phyloP scores from a whole-genome alignment of 164 flowering plant genomes.

The Magnolia sinica region DNA sequence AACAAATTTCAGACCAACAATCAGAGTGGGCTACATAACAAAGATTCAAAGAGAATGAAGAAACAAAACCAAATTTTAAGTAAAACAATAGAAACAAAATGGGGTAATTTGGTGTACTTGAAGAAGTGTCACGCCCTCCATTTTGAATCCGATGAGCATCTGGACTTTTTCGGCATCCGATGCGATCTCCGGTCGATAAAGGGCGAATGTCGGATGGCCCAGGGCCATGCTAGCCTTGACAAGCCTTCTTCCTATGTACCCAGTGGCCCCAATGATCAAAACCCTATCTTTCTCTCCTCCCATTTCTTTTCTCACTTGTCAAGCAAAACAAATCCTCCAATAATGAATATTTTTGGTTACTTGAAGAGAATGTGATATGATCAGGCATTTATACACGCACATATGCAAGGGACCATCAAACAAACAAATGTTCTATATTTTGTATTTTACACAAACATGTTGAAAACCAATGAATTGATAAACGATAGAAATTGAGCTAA shows the following conservation, averaged over 20 bases:
- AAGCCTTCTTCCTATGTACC: slow-evolving; percentile 57
- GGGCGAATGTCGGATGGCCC: slow-evolving; percentile 53
- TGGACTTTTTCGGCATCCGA: slow-evolving; percentile 59
- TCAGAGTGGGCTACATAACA: too few species aligned
- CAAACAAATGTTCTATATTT: too few species aligned
- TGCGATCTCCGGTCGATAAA: slow-evolving; percentile 50
- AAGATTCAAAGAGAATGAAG: not conserved
- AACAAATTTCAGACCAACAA: too few species aligned
- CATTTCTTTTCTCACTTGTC: not conserved
- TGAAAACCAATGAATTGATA: too few species aligned
- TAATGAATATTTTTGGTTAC: not conserved
- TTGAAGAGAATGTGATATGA: too few species aligned
- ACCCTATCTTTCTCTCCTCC: slow-evolving; percentile 46
- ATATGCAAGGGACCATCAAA: too few species aligned
- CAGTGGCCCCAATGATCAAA: slow-evolving; percentile 65
- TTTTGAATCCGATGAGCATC: slow-evolving; percentile 43
- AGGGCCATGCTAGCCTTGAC: slow-evolving; percentile 53
- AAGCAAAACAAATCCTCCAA: too few species aligned
- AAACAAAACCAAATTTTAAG: not conserved
- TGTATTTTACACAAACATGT: too few species aligned
- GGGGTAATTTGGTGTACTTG: not conserved
- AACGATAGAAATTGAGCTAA: too few species aligned
- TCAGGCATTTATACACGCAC: too few species aligned
- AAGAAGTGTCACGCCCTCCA: slow-evolving; percentile 33
- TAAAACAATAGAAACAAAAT: not conserved